Evolutionary conservation across 306 rosid genomes (phyloP), one percentile per base, ranked within the genome.

Genomic region (Vigna trinervia): DNA sequence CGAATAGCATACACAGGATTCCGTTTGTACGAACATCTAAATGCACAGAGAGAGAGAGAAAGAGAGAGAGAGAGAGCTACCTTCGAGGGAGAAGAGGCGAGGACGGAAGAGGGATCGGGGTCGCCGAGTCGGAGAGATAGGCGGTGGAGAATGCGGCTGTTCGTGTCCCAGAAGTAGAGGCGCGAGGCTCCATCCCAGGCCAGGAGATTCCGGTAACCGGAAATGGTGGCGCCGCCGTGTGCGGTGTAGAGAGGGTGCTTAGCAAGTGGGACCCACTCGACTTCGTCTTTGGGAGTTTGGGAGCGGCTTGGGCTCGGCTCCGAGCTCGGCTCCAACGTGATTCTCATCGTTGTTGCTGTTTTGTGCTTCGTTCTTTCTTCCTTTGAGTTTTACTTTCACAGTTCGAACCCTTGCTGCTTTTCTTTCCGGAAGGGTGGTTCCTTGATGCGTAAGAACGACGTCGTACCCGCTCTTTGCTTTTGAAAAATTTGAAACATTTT

Each of bases 101-200:
- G 89, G 71, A 96, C 85, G 26, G 97, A 91, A 62, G 91, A 78
- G 32, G 93, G 93, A 4, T 86, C 93, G 38, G 98, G 99, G 12
- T 96, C 98, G 69, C 98, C 99, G 15, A 92, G 90, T 22, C 92
- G 96, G 48, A 92, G 76, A 66, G 97, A 85, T 69, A 96, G 84
- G 63, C 93, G 91, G 47, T 92, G 96, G 59, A 96, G 89, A 85
- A 81, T 78, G 57, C 57, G 86, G 9, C 46, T 62, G 9, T 63
- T 5, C 74, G 90, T 32, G 78, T 92, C 94, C 99, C 99, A 96
- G 83, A 92, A 89, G 78, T 92, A 92, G 67, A 95, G 88, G 28
- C 99, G 89, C 19, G 97, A 88, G 45, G 90, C 90, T 43, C 97
- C 96, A 67, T 96, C 99, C 88, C 88, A 92, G 13, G 91, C 93